Percentiles rank a stretch among this genome's conserved stretches.
These are phyloP conservation scores for Phytophthora cactorum DNA, from an alignment of 352 stramenopile species.

Conservation along the genomic window DNA sequence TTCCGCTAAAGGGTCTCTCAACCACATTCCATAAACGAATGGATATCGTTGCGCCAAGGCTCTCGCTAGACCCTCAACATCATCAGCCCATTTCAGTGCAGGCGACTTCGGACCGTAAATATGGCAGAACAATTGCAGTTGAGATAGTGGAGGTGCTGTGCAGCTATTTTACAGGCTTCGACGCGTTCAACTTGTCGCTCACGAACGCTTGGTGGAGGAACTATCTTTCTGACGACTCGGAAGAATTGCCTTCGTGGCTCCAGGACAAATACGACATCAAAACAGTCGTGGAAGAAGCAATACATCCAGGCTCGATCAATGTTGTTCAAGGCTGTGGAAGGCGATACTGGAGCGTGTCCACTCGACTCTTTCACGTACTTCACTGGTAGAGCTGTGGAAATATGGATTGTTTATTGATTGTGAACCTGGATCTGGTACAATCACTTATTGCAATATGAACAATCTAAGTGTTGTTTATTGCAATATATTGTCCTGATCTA, in stretches of 20 bases:
- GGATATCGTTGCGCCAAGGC: background rate
- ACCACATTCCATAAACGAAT: background rate
- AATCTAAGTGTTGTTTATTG: no score
- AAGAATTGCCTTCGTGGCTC: conserved; percentile 3
- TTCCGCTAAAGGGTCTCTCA: no score
- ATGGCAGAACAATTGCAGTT: background rate
- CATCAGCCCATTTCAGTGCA: background rate
- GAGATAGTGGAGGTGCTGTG: conserved; percentile 23
- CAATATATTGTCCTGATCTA: no score
- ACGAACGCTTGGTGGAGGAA: conserved; percentile 12
- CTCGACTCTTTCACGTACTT: conserved; percentile 25
- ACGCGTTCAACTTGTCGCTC: conserved; percentile 28
- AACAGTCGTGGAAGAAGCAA: background rate
- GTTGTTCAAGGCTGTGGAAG: conserved; percentile 12
- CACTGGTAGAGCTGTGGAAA: no score
- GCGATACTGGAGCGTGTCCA: background rate
- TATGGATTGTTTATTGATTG: no score
- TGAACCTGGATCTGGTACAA: no score
- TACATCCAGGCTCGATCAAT: conserved; percentile 23
- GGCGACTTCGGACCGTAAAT: no score
- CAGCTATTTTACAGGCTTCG: conserved; percentile 34
- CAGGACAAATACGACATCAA: no score
- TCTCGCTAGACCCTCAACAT: background rate
- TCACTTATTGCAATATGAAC: no score
- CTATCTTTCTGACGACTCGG: conserved; percentile 9